A percentile compares a stretch with the other conserved stretches of the same genome.
phyloP scores from a whole-genome alignment of 441 rosid species.

The Populus trichocarpa region DNA sequence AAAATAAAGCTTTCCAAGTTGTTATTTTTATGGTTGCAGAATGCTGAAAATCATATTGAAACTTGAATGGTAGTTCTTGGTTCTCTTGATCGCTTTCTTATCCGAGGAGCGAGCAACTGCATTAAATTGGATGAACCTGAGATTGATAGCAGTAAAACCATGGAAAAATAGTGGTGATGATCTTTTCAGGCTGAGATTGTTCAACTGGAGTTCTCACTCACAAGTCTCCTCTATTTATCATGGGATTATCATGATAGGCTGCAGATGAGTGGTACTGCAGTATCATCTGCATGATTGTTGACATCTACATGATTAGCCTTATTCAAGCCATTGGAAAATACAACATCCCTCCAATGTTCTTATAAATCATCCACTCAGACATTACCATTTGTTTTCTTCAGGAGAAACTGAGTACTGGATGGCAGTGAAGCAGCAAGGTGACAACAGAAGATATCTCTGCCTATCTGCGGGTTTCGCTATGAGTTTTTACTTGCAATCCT shows the following conservation, averaged over 20 bases:
- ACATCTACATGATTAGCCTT: neutral
- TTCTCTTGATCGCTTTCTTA: neutral
- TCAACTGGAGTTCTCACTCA: neutral
- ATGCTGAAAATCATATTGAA: neutral
- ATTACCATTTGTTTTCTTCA: neutral
- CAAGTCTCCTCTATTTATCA: neutral
- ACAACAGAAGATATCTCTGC: neutral
- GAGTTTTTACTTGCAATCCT: neutral
- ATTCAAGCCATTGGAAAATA: neutral
- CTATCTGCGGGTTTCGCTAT: neutral
- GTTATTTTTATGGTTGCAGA: neutral
- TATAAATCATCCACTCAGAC: neutral
- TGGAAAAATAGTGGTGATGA: neutral
- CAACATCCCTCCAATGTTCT: neutral
- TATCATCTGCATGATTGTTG: neutral
- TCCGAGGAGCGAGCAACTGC: neutral
- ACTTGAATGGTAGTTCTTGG: neutral
- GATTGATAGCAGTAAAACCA: neutral
- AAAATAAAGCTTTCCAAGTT: neutral
- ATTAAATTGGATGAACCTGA: neutral
- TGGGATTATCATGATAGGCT: neutral
- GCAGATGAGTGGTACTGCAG: neutral
- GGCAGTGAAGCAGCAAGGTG: neutral
- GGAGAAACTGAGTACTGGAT: neutral
- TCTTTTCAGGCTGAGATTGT: neutral